Evolutionary conservation across 108 stramenopile species (phyloP), one percentile per base, ranked within the genome.

Genomic region (Conticribra guillardii): DNA sequence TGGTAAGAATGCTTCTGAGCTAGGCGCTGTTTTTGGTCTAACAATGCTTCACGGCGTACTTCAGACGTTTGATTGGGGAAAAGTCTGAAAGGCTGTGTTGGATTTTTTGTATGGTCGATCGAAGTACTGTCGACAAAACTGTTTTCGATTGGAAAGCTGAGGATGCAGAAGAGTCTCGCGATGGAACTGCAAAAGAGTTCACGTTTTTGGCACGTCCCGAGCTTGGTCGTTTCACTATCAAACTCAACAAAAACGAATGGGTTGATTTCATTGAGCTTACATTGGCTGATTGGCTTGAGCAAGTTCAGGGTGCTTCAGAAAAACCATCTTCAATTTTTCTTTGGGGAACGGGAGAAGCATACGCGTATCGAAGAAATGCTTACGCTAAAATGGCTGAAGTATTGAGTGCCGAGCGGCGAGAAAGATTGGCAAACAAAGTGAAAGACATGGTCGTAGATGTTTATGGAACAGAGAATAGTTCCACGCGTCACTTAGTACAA

Each of bases 41-140:
- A 52, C 23, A 19, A 18, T 34, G 3, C 26, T 53, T 21, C 17
- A 26, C n/a, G 0, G 11, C 44, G 1, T 2, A 21, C 48, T 21
- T 27, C 19, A 74, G 69, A 56, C 46, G 60, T 0, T 47, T 86
- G 56, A 91, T 91, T 63, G 90, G 90, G 11, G 53, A 62, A 45
- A 62, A 75, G 31, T 85, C 90, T n/a, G 90, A 91, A 71, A 81
- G 66, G 46, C 57, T 91, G 15, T 82, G 84, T 48, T 91, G 73
- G 73, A 77, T 82, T n/a, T 91, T 91, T 64, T 91, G 90, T 52
- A 87, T 91, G 83, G 82, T 88, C 7, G 90, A 91, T 71, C 76
- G 90, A 59, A 72, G 76, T 31, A 85, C 87, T 9, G 69, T 91
- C 4, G 90, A 91, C 62, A 34, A 76, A 60, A 87, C 84, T 47